Base-by-base conservation (phyloP, 106 monocot species). In the Acanthochlamys bracteata region DNA sequence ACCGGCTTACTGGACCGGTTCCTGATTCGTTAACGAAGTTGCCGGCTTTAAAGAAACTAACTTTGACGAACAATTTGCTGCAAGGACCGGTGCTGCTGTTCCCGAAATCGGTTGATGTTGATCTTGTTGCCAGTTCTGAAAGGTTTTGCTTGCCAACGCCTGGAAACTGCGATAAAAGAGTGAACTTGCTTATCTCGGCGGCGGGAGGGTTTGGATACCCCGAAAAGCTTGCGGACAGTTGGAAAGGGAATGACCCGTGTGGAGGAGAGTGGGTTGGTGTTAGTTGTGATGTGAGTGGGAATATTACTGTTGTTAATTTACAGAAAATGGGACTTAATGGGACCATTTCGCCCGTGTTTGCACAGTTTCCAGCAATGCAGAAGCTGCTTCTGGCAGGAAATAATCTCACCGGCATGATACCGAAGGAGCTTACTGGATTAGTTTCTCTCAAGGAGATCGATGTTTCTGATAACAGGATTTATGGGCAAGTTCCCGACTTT, bases 201-300 rank as follows among this genome's bases (percentile, higher is more conserved):
- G 75, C 63, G 8, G 60, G 57, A 45, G 51, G 52, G 20, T 76
- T 87, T 19, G 74, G 71, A 0, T 87, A 87, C 25, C 86, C 82
- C 17, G 63, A 20, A 11, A 63, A 46, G 53, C 72, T 87, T 11
- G 86, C 76, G 0, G 64, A 74, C 54, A 69, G 71, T 39, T 87
- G 86, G 86, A 71, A 65, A 20, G 86, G 86, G 25, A 83, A 87
- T 49, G 76, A 87, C 20, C 86, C 86, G 3, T 87, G 86, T 63
- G 47, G 12, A 13, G 73, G 71, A 17, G 53, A 53, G 11, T 87
- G 86, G 86, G 43, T 80, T 13, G 86, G 86, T 24, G 60, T 87
- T 25, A 61, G 42, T 17, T 87, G 86, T 53, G 76, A 76, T 57
- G 65, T 43, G 25, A 19, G 14, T 25, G 80, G 79, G 39, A 83